Conservation (phyloP, 2,329 filamentous ascomycete genomes). For the Paecilomyces sp. region DNA sequence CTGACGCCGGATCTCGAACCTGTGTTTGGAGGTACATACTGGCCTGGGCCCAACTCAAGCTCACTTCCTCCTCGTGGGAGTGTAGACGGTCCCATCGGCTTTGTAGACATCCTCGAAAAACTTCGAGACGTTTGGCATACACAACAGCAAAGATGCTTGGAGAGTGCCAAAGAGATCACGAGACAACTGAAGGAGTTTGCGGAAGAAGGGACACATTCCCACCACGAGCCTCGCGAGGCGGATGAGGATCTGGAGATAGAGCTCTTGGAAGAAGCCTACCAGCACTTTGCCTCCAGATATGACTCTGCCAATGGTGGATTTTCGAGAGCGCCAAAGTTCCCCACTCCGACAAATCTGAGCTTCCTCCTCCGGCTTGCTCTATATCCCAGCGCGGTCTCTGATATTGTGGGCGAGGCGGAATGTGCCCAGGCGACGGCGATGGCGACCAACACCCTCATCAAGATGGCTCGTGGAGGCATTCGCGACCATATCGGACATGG, state of each 20-base stretch:
- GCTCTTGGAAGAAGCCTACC: conserved; percentile 81
- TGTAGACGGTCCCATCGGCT: conserved; percentile 59
- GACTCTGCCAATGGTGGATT: conserved; percentile 77
- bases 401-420: conserved; percentile 81
- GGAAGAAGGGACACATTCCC: conserved; percentile 65
- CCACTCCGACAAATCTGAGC: conserved; percentile 75
- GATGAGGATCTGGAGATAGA: conserved; percentile 78
- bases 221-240: conserved; percentile 36
- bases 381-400: conserved; percentile 65
- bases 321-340: conserved; percentile 73
- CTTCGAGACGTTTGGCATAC: conserved; percentile 68
- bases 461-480: conserved; percentile 66
- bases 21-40: conserved; percentile 94
- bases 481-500: conserved; percentile 72
- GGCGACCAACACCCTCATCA: conserved; percentile 70
- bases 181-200: conserved; percentile 78
- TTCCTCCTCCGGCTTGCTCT: conserved; percentile 71
- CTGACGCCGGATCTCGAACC: conserved; percentile 88
- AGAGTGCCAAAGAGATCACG: conserved; percentile 77
- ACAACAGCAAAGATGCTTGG: conserved; percentile 73
- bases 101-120: conserved; percentile 76
- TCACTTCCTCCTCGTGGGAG: conserved; percentile 33
- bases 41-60: conserved; percentile 68
- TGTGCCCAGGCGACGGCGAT: conserved; percentile 68
- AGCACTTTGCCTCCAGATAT: conserved; percentile 72